Base-by-base conservation (phyloP, 805 yeast species). In the Wickerhamomyces alni region DNA sequence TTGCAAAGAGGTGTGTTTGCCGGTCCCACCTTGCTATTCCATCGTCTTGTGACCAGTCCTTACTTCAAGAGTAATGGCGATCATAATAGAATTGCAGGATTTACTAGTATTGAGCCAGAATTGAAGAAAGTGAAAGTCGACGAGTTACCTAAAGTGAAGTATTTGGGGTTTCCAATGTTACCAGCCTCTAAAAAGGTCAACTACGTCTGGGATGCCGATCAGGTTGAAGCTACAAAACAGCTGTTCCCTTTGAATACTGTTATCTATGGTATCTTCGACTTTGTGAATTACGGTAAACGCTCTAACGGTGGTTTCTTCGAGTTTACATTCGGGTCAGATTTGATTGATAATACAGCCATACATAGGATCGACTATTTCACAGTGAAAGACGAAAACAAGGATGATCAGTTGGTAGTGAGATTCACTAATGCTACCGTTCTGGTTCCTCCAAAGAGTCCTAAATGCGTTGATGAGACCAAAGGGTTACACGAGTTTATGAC, bases 401-500 rank as follows among this genome's bases (percentile, higher is more conserved):
- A 46, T 12, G 43, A 48, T 5, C 41, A 45, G 5, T 24, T 54
- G 28, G 45, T 52, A 17, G 43, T 54, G 31, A 48, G 58, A 46
- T 26, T 50, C 22, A 44, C 49, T 2, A 51, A 52, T 32, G 44
- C 42, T 3, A 33, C 45, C 3, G 31, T 11, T n/a, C 13, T 40
- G 1, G 31, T 37, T 16, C 36, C 40, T 8, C 39, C 43, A 9
- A 38, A 41, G 6, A 33, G 44, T 10, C 44, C 46, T 2, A 35
- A 33, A 5, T 44, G 42, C 15, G 24, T 15, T 15, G 57, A 54
- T 40, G 46, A 42, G 13, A 47, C 55, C 8, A 42, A 39, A 8
- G 55, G 51, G 1, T 33, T 54, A 26, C 58, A 54, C 24, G 57
- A 54, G 38, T 43, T 51, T 15, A 50, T 54, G 55, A 50, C 55